phyloP scores from a whole-genome alignment of 2,329 filamentous ascomycete genomes.

The Emergomyces orientalis region DNA sequence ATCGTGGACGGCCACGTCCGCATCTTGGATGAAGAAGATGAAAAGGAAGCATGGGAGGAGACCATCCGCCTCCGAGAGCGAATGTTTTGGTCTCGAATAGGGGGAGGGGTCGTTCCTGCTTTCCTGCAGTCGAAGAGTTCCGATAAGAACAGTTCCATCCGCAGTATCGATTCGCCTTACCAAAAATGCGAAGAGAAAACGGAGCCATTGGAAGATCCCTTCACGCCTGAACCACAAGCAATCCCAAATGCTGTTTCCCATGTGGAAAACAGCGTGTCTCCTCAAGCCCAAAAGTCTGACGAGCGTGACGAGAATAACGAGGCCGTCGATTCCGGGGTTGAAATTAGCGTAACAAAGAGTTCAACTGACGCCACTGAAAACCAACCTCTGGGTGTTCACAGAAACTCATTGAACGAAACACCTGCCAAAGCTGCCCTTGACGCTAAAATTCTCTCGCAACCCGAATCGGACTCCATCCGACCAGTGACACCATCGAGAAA shows the following conservation, averaged over 20 bases:
- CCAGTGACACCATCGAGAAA: not conserved
- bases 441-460: not conserved
- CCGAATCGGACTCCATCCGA: not conserved
- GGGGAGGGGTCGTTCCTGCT: constrained; percentile 76
- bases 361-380: not conserved
- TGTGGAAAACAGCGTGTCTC: no score
- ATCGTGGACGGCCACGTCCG: constrained; percentile 89
- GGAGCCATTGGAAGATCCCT: not conserved
- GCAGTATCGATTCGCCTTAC: constrained; percentile 4
- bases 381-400: not conserved
- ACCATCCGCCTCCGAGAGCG: constrained; percentile 79
- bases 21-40: constrained; percentile 70
- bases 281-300: not conserved
- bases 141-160: constrained; percentile 13
- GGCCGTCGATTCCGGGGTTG: not conserved
- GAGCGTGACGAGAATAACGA: not conserved
- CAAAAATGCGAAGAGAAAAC: constrained; percentile 1
- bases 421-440: not conserved
- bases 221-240: not conserved
- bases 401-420: not conserved
- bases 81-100: constrained; percentile 94
- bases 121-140: constrained; percentile 26
- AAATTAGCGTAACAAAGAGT: not conserved
- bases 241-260: not conserved
- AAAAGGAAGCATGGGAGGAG: constrained; percentile 89